Conservation (phyloP, 192 early-diverging fungal genomes). For the Coemansia sp. region DNA sequence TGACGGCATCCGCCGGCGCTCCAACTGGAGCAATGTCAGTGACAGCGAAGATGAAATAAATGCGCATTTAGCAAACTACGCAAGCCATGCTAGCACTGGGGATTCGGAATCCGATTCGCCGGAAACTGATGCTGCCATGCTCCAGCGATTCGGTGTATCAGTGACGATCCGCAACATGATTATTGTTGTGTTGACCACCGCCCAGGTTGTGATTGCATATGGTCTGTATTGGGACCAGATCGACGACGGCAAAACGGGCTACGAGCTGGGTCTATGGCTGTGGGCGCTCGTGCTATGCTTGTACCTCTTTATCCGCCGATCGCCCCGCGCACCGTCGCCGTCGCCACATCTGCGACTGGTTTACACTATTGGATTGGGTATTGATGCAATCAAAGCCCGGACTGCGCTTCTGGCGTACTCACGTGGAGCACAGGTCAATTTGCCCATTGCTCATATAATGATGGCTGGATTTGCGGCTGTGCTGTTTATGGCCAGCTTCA, state of each 20-base stretch:
- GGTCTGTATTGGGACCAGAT: slow-evolving; percentile 3
- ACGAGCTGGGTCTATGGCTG: slow-evolving; percentile 33
- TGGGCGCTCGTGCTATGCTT: slow-evolving; percentile 38
- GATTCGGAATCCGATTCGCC: background rate
- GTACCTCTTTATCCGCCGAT: slow-evolving; percentile 32
- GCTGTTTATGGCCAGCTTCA: slow-evolving; percentile 41
- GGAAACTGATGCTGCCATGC: background rate
- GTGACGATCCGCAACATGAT: slow-evolving; percentile 39
- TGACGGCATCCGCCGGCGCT: slow-evolving; percentile 2
- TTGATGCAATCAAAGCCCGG: slow-evolving; percentile 34
- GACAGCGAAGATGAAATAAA: background rate
- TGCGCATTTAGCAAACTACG: background rate
- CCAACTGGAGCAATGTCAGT: slow-evolving; percentile 4
- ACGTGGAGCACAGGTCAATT: background rate
- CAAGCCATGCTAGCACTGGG: background rate
- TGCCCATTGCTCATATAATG: slow-evolving; percentile 14
- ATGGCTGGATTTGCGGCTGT: slow-evolving; percentile 27
- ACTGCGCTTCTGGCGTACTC: slow-evolving; percentile 40
- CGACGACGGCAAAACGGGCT: slow-evolving; percentile 3
- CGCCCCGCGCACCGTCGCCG: slow-evolving; percentile 27
- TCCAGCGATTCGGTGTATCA: background rate
- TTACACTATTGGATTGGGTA: slow-evolving; percentile 21
- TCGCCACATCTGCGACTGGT: slow-evolving; percentile 51
- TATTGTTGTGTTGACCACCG: slow-evolving; percentile 15
- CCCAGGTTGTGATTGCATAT: slow-evolving; percentile 21